Base-by-base conservation (phyloP, 2,329 filamentous ascomycete species). In the Phyllosticta citribraziliensis region DNA sequence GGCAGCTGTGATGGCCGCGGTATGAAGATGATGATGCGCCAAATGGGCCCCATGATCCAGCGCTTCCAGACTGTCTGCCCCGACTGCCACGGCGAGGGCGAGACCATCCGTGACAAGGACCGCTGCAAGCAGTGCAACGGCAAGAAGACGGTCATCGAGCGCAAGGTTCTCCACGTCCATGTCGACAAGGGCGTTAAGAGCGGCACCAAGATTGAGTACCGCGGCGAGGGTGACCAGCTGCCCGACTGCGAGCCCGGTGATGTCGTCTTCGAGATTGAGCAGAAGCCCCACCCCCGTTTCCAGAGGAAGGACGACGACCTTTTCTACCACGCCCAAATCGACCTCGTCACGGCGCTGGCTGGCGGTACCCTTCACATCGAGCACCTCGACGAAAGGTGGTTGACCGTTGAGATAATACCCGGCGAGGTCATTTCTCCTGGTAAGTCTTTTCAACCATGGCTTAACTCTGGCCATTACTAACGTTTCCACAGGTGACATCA, bases 11-110 rank as follows among this genome's bases (percentile, higher is more conserved):
- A 96, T 70, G 94, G 94, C 67, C 85, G 88, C 66, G 94, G 94
- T 77, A 96, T 97, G 89, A 97, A 97, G 88, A 97, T 90, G 51
- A 97, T 99, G 93, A 97, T 99, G 94, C 89, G 95, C 74, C 94
- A 99, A 79, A 97, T 99, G 92, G 94, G 94, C 57, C 94, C 94
- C 63, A 99, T 99, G 94, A 97, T 99, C 69, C 95, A 99, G 80
- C 90, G 94, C 62, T 99, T 99, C 86, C 94, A 99, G 82, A 97
- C 93, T 30, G 92, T 97, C 69, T 99, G 94, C 84, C 89, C 92
- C 27, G 95, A 99, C 79, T 99, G 94, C 75, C 93, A 94, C 69
- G 95, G 95, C 65, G 94, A 99, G 77, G 93, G 94, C 64, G 94
- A 99, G 80, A 91, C 88, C 66, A 93, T 99, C 75, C 91, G 90